Evolutionary conservation across 768 basidiomycete species (phyloP).

Genomic region (Termitomyces heimii): DNA sequence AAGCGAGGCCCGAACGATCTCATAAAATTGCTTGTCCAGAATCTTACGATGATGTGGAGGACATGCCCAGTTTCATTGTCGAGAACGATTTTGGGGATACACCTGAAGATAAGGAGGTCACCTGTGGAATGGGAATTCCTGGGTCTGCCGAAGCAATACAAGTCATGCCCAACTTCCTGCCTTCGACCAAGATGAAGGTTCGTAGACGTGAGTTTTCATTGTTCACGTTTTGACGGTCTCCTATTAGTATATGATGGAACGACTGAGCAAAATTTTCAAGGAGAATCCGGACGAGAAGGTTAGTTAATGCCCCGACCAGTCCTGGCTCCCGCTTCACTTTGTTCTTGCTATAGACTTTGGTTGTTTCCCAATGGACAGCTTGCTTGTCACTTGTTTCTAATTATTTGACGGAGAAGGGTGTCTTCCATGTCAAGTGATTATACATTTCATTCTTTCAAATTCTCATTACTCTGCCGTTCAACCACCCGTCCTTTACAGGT

Average conservation of each 20-base stretch:
- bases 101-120: constrained; percentile 35
- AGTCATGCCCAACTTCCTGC: constrained; percentile 50
- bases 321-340: not conserved
- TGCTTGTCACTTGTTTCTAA: constrained; percentile 59
- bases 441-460: not conserved
- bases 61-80: too few species aligned
- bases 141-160: constrained; percentile 30
- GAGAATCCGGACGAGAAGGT: constrained; percentile 60
- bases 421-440: constrained; percentile 49
- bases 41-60: constrained; percentile 27
- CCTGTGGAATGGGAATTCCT: constrained; percentile 28
- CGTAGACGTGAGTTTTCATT: constrained; percentile 3
- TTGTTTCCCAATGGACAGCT: constrained; percentile 69
- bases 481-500: constrained; percentile 26
- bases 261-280: constrained; percentile 36
- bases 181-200: constrained; percentile 75
- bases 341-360: constrained; percentile 35
- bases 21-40: constrained; percentile 1
- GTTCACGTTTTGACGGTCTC: not conserved
- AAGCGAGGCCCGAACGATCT: constrained; percentile 10
- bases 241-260: constrained; percentile 56
- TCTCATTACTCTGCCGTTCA: not conserved
- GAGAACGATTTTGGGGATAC: constrained; percentile 27
- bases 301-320: not conserved
- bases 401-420: constrained; percentile 47